Evolutionary conservation across 257 asterid species (phyloP), one percentile per base, ranked within the genome.

Genomic region (Solanum bukasovii): DNA sequence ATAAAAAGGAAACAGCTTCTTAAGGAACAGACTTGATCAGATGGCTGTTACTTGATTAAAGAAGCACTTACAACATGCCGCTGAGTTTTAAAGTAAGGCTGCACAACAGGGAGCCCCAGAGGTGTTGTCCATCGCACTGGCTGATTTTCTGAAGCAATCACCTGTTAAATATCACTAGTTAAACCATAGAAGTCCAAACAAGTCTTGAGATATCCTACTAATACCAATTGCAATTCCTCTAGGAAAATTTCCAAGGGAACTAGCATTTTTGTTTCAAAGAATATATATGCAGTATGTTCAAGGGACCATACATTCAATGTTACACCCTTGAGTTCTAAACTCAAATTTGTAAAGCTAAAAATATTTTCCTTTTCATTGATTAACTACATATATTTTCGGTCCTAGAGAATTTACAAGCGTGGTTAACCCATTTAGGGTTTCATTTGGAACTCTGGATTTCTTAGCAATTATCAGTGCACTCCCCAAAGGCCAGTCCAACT

Each of bases 51-150:
- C 42, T 84, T 31, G 21, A 38, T 18, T 84, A 12, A 42, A 72
- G 61, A 59, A 89, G 83, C 52, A 94, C 98, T 94, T 91, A 95
- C 99, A 46, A 93, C 94, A 86, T 92, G 96, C 46, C 98, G 96
- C 89, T 92, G 93, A 89, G 92, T 88, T 93, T 95, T 95, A 49
- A 94, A 96, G 91, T 96, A 96, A 2, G 98, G 99, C 88, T 96
- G 99, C 88, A 96, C 93, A n/a, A 96, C 98, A 40, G 99, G 99
- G 90, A 95, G 98, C 86, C 99, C 99, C 82, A 96, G 94, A n/a
- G 99, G 98, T 40, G 99, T 96, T 68, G 97, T 94, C 98, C 99
- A 96, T 27, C 94, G 87, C 79, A 96, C 98, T 23, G 99, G 95
- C 74, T 95, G 91, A 92, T 95, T 93, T 93, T 95, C 98, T 87